Base-by-base conservation (phyloP, 2,329 filamentous ascomycete species). In the Oidium heveae region DNA sequence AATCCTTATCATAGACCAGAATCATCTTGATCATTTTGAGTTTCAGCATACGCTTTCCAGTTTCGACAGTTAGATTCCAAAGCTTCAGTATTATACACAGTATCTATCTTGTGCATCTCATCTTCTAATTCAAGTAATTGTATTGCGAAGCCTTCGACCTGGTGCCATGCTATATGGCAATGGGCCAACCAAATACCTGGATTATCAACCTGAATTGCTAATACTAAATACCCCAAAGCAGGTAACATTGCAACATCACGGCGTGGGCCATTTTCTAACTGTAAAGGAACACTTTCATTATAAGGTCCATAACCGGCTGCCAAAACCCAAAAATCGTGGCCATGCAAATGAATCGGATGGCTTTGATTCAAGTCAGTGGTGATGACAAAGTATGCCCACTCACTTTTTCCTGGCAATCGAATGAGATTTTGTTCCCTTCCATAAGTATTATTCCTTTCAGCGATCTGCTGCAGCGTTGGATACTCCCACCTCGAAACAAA, bases 181-280 rank as follows among this genome's bases (percentile, higher is more conserved):
- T 67, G 65, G 56, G 63, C 55, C 9, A 63, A 49, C 62, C 62
- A 64, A 7, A 59, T 59, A 9, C 62, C 62, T 10, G 62, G 62
- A 51, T 63, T 64, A 47, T 64, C 62, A 0, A 59, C 59, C 16
- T 58, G 16, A 44, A 62, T 62, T 0, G 55, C 61, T 41, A 64
- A 59, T 15, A 62, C 62, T 2, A 63, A 44, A 32, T 63, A 61
- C 2, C 62, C 62, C 3, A 54, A 41, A 10, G 54, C 54, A 28
- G 62, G 62, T 12, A 76, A 64, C 61, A 74, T 69, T 10, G 72
- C 71, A 1, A 71, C 70, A 60, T 77, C 74, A 22, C 74, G 67
- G 5, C 74, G 69, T 32, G 71, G 68, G 0, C 73, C 72, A 60
- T 75, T 75, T 61, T 15, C 60, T 53, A 54, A 62, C 1, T 52